These are phyloP conservation scores for Tirmania nivea DNA, from an alignment of 495 filamentous ascomycete genomes.

Conservation along the genomic window DNA sequence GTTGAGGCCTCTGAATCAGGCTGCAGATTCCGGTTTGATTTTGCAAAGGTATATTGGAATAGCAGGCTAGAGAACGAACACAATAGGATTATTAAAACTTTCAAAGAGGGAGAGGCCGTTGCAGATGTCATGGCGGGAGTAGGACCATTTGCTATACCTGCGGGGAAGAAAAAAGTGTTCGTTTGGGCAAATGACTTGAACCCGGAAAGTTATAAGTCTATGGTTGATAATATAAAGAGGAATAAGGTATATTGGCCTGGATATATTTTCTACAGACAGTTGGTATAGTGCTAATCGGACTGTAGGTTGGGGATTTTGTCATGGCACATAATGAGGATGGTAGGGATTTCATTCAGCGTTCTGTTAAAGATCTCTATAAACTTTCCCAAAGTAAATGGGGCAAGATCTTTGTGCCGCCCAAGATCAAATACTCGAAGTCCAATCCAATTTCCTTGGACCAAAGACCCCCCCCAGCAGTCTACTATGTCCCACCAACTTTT, in stretches of 20 bases:
- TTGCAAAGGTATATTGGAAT: constrained; percentile 94
- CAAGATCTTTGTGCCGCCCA: constrained; percentile 20
- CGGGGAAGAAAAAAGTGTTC: constrained; percentile 72
- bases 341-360: constrained; percentile 48
- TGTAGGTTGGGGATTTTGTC: constrained; percentile 50
- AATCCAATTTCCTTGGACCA: constrained; percentile 11
- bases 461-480: constrained; percentile 23
- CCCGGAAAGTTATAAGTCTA: constrained; percentile 54
- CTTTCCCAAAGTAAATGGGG: constrained; percentile 27
- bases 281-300: constrained; percentile 1
- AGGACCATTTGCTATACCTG: constrained; percentile 83
- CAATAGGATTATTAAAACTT: constrained; percentile 51
- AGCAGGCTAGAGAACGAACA: constrained; percentile 75
- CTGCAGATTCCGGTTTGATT: constrained; percentile 49
- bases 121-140: constrained; percentile 97
- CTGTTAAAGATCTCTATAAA: constrained; percentile 38
- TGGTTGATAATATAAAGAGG: constrained; percentile 42
- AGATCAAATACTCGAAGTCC: constrained; percentile 8
- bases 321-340: constrained; percentile 62
- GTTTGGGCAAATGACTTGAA: constrained; percentile 97
- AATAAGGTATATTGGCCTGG: constrained; percentile 42
- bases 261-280: not conserved
- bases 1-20: constrained; percentile 47
- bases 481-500: constrained; percentile 45
- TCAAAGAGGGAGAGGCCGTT: constrained; percentile 66